Conservation (phyloP, 345 rosid species). For the Luvunga scandens region DNA sequence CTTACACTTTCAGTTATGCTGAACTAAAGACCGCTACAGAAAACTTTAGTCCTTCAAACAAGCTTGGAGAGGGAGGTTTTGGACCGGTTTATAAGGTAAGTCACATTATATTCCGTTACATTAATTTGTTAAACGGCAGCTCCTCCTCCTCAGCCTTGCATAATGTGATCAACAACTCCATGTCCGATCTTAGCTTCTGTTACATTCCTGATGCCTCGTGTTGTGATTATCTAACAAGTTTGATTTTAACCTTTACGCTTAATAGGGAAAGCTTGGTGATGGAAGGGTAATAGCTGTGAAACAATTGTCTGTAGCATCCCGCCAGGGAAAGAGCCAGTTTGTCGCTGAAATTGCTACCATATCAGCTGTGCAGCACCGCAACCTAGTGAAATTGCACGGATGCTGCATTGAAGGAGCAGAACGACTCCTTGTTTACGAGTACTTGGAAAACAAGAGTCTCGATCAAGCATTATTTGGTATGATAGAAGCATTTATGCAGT, state of each 20-base stretch:
- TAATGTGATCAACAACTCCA: no score
- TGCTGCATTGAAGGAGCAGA: conserved; percentile 46
- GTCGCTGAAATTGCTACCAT: conserved; percentile 23
- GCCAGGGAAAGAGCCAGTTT: conserved; percentile 22
- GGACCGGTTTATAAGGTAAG: conserved; percentile 74
- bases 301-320: conserved; percentile 17
- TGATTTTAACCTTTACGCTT: neutral
- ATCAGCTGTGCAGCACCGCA: conserved; percentile 48
- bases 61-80: conserved; percentile 88
- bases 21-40: conserved; percentile 7
- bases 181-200: no score
- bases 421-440: conserved; percentile 51
- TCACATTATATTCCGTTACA: neutral
- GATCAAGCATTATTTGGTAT: conserved; percentile 48
- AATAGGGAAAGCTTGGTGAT: conserved; percentile 13
- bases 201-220: no score
- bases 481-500: neutral
- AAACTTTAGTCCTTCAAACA: conserved; percentile 27
- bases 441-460: conserved; percentile 52
- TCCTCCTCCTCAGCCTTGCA: no score
- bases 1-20: conserved; percentile 16
- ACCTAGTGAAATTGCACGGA: conserved; percentile 53
- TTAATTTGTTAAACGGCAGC: no score
- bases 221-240: neutral
- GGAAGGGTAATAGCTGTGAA: conserved; percentile 10